Percentiles rank a stretch among this genome's conserved stretches.
These are phyloP conservation scores for Suhomyces sp. DNA, from an alignment of 805 yeast genomes.

Conservation along the genomic window DNA sequence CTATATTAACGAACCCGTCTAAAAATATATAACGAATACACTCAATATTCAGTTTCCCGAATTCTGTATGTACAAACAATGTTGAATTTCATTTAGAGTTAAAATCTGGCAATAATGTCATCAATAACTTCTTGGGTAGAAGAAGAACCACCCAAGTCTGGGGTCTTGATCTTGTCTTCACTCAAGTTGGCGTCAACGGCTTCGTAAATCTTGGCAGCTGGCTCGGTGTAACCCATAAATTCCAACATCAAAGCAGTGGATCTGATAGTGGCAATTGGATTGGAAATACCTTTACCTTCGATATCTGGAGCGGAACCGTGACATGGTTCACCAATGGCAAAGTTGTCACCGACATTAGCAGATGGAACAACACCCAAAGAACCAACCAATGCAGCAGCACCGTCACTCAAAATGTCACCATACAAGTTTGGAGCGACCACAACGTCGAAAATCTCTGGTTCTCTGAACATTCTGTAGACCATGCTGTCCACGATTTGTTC, in stretches of 20 bases:
- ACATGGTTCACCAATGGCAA: conserved; percentile 98
- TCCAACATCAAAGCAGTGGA: conserved; percentile 97
- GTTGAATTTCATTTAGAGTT: no score
- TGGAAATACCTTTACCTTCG: conserved; percentile 90
- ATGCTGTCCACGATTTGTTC: conserved; percentile 99
- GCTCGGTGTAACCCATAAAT: conserved; percentile 85
- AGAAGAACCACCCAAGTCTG: conserved; percentile 91
- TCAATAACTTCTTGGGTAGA: conserved; percentile 83
- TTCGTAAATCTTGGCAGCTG: conserved; percentile 87
- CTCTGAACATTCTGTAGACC: conserved; percentile 99
- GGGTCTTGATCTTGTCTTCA: conserved; percentile 79
- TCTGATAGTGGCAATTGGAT: conserved; percentile 97
- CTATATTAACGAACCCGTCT: no score
- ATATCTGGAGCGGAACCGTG: conserved; percentile 99
- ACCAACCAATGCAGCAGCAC: conserved; percentile 98
- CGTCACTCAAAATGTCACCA: conserved; percentile 95
- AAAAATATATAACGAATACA: no score
- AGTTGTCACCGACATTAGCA: conserved; percentile 94
- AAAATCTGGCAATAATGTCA: conserved; percentile 64
- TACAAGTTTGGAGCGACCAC: conserved; percentile 98
- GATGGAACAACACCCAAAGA: conserved; percentile 97
- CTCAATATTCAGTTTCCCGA: no score
- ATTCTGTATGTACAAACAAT: no score
- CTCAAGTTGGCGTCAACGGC: conserved; percentile 93
- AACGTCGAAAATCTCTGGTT: conserved; percentile 95